Conservation (phyloP, 371 early-diverging fungal genomes). For the Syncephalastrum sp. region DNA sequence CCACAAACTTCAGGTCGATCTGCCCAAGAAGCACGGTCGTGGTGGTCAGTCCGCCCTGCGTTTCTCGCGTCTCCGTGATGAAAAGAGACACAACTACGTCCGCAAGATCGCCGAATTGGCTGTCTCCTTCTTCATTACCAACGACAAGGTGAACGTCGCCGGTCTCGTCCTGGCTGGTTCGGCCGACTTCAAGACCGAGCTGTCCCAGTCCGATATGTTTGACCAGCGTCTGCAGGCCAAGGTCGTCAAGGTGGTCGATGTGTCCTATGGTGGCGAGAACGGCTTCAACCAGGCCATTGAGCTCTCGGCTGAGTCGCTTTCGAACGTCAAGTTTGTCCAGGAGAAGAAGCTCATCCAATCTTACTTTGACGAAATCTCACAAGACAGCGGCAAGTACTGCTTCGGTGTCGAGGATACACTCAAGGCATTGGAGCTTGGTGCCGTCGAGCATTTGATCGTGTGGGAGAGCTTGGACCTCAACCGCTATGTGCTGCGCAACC, state of each 20-base stretch:
- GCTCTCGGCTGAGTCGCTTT: slow-evolving; percentile 83
- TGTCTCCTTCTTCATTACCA: slow-evolving; percentile 89
- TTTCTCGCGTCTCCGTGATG: slow-evolving; percentile 97
- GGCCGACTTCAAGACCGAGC: slow-evolving; percentile 97
- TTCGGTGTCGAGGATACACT: slow-evolving; percentile 95
- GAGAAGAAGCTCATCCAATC: slow-evolving; percentile 94
- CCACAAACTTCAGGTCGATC: slow-evolving; percentile 90
- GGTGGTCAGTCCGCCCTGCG: slow-evolving; percentile 99
- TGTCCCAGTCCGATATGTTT: slow-evolving; percentile 89
- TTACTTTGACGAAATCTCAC: slow-evolving; percentile 96
- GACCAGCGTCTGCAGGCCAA: slow-evolving; percentile 86
- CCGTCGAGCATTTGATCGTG: slow-evolving; percentile 94
- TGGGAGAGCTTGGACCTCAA: slow-evolving; percentile 86
- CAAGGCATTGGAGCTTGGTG: slow-evolving; percentile 90
- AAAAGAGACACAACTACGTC: slow-evolving; percentile 98
- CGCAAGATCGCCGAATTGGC: slow-evolving; percentile 97
- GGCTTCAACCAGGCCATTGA: slow-evolving; percentile 98
- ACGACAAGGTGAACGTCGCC: slow-evolving; percentile 89
- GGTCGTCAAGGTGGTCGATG: slow-evolving; percentile 92
- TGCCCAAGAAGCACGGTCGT: slow-evolving; percentile 99
- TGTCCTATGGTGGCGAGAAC: slow-evolving; percentile 97
- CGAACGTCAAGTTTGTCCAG: slow-evolving; percentile 95
- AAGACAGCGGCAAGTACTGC: slow-evolving; percentile 93
- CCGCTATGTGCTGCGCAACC: slow-evolving; percentile 69
- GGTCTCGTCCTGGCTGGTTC: slow-evolving; percentile 95